Conservation (phyloP, 257 asterid species). For the Solanum sejunctum region DNA sequence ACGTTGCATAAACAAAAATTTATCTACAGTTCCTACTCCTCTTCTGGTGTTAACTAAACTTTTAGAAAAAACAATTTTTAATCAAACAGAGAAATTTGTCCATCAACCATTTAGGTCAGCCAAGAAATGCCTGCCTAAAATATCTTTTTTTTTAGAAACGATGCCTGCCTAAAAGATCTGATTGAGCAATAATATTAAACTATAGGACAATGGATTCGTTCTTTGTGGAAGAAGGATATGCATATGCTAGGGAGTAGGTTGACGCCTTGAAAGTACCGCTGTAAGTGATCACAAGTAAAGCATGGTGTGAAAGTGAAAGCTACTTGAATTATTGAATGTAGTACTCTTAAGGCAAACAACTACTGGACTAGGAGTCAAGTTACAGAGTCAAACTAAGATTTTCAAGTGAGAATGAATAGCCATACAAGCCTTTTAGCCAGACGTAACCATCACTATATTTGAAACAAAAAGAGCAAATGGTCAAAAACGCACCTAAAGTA, state of each 20-base stretch:
- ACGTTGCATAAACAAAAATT: background rate
- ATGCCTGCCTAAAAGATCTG: background rate
- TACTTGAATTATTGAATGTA: background rate
- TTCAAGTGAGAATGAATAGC: background rate
- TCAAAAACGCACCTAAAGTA: no score
- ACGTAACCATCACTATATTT: background rate
- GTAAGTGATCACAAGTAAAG: background rate
- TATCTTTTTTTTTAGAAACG: no score
- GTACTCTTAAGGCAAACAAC: background rate
- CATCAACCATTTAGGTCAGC: background rate
- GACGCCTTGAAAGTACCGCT: background rate
- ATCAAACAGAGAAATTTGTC: background rate
- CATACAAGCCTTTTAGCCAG: background rate
- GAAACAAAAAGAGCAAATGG: background rate
- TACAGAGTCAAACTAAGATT: background rate
- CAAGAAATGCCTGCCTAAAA: background rate
- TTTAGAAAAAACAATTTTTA: background rate
- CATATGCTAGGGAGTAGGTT: background rate
- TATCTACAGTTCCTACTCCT: background rate
- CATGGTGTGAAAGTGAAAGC: background rate
- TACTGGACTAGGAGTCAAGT: background rate
- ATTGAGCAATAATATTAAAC: background rate
- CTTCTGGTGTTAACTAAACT: background rate
- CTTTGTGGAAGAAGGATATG: background rate
- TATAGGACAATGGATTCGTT: background rate